Conservation (phyloP, 345 rosid genomes). For the Bruguiera sexangula region DNA sequence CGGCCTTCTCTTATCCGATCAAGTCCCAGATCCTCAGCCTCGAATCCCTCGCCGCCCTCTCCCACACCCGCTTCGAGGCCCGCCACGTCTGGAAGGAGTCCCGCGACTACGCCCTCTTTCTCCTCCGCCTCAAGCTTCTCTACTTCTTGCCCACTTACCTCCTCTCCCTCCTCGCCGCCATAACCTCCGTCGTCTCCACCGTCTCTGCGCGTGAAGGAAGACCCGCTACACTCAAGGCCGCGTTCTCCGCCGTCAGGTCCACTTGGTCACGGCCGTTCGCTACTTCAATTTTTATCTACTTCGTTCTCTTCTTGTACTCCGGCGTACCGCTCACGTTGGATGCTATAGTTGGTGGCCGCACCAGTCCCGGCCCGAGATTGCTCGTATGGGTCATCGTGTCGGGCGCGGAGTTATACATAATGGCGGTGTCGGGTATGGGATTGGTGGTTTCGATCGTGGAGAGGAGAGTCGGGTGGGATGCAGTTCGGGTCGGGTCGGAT, state of each 20-base stretch:
- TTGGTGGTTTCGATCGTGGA: conserved; percentile 64
- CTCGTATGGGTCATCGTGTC: conserved; percentile 27
- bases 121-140: conserved; percentile 48
- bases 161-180: conserved; percentile 51
- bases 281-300: conserved; percentile 53
- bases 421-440: conserved; percentile 54
- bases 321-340: conserved; percentile 28
- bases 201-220: conserved; percentile 24
- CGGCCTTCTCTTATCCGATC: conserved; percentile 46
- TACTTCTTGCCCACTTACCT: conserved; percentile 45
- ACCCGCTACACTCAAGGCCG: conserved; percentile 29
- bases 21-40: conserved; percentile 50
- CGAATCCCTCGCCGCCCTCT: conserved; percentile 44
- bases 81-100: conserved; percentile 64
- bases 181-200: conserved; percentile 36
- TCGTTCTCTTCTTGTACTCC: conserved; percentile 38
- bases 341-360: conserved; percentile 21
- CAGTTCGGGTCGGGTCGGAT: conserved; percentile 42
- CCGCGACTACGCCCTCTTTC: conserved; percentile 48
- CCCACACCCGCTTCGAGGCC: conserved; percentile 58
- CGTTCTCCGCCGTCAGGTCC: conserved; percentile 27
- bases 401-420: conserved; percentile 49
- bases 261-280: conserved; percentile 41
- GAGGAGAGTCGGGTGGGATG: conserved; percentile 55
- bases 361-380: conserved; percentile 20